Base-by-base conservation (phyloP, 2,329 filamentous ascomycete genomes). In the Colletotrichum sojae region DNA sequence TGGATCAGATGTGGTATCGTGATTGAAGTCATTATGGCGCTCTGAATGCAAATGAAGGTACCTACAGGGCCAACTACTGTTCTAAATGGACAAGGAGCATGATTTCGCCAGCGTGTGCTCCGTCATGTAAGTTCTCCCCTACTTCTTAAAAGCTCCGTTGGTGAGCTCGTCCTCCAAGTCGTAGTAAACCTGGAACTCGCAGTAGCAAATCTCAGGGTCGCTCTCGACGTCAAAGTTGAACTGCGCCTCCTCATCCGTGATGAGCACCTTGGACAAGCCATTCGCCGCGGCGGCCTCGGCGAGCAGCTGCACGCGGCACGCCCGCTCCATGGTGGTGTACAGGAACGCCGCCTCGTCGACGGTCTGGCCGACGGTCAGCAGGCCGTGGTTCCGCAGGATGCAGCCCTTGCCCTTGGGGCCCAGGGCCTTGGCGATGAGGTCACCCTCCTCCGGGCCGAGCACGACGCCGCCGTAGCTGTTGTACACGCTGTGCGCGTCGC, bases 331-430 rank as follows among this genome's bases (percentile, higher is more conserved):
- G 5, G 90, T 81, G 0, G 88, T 89, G 76, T 91, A 93, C 63
- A 92, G 78, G 76, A 89, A 93, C 0, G 90, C 90, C 0, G 92
- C 91, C 78, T 94, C 92, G 72, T 94, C 92, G 2, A 94, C 91
- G 0, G 91, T 94, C 4, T 77, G 74, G 0, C 92, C 92, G 0
- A 92, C 90, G 0, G 91, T 93, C 57, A 94, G 73, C 13, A 94
- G 78, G 0, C 92, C 92, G 73, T 94, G 92, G 75, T 94, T 94
- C 65, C 89, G 83, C 54, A 94, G 78, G 40, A 93, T 91, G 72
- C 89, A 83, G 1, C 85, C 90, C 76, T 86, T 91, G 68, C 86
- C 87, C 0, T 81, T 77, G 1, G 72, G 71, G 0, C 91, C 92
- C 5, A 94, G 80, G 0, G 90, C 88, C 4, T 80, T 81, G 0